phyloP scores from a whole-genome alignment of 148 eudicot genomes.

The Amaranthus hypochondriacus region DNA sequence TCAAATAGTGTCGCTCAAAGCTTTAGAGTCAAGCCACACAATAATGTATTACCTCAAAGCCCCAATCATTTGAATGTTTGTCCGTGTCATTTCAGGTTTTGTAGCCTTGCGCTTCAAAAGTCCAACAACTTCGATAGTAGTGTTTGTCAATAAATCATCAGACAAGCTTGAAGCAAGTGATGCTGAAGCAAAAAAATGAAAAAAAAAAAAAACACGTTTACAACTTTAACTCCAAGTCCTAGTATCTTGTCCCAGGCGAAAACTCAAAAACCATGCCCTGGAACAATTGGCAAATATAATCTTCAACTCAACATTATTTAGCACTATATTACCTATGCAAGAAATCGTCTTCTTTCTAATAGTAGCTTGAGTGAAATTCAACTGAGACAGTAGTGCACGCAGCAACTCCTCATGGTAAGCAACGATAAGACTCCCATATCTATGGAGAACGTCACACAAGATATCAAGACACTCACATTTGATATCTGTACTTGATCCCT shows the following conservation, averaged over 20 bases:
- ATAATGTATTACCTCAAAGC: constrained; percentile 60
- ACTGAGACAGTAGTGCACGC: constrained; percentile 75
- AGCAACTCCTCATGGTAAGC: constrained; percentile 78
- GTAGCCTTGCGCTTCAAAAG: constrained; percentile 61
- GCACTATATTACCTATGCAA: constrained; percentile 62
- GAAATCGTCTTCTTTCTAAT: constrained; percentile 94
- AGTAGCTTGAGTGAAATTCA: constrained; percentile 82
- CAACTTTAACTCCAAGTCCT: neutral
- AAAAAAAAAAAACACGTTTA: neutral
- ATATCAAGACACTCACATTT: constrained; percentile 96
- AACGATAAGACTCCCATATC: constrained; percentile 79
- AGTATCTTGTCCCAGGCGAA: neutral
- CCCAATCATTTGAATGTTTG: constrained; percentile 97
- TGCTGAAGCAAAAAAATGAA: constrained; percentile 44
- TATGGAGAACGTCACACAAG: constrained; percentile 78
- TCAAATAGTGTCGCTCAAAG: too few species aligned
- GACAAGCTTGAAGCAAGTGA: constrained; percentile 95
- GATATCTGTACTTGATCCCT: constrained; percentile 80
- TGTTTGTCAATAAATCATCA: constrained; percentile 93
- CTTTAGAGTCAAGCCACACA: neutral
- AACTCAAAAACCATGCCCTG: neutral
- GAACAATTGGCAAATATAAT: neutral
- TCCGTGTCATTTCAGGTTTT: constrained; percentile 81
- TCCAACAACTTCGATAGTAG: constrained; percentile 77
- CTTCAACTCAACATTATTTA: neutral